These are phyloP conservation scores for Candida chauliodis DNA, from an alignment of 805 yeast genomes.

Conservation along the genomic window DNA sequence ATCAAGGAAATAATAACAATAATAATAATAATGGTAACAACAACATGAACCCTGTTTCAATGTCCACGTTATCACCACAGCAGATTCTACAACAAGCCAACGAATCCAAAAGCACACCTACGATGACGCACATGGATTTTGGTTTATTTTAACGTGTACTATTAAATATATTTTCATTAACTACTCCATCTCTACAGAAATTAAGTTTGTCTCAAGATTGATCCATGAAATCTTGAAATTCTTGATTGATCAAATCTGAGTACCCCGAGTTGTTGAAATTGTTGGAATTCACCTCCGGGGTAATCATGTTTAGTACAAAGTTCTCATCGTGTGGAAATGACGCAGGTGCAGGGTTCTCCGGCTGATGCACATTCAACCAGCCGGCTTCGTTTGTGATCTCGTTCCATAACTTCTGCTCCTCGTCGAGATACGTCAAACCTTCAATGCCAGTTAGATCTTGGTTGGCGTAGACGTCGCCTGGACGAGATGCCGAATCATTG, in stretches of 20 bases:
- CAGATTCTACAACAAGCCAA: constrained; percentile 33
- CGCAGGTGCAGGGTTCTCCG: constrained; percentile 10
- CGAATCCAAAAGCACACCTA: constrained; percentile 6
- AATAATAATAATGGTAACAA: constrained; percentile 8
- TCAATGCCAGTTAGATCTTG: constrained; percentile 41
- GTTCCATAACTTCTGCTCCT: constrained; percentile 62
- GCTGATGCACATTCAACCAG: constrained; percentile 48
- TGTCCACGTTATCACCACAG: constrained; percentile 34
- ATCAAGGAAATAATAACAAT: constrained; percentile 10
- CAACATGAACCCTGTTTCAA: constrained; percentile 4
- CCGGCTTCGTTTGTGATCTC: constrained; percentile 74
- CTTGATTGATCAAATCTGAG: constrained; percentile 36
- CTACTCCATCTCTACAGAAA: background rate
- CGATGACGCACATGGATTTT: constrained; percentile 6
- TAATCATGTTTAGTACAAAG: constrained; percentile 1
- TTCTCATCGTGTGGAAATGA: constrained; percentile 4
- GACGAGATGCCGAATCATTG: background rate
- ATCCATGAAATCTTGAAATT: constrained; percentile 29
- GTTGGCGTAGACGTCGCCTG: constrained; percentile 31
- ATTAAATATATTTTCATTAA: constrained; percentile 2
- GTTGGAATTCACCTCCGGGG: background rate
- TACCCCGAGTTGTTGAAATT: constrained; percentile 22
- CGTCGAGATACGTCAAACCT: constrained; percentile 38
- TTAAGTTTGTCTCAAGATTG: constrained; percentile 5
- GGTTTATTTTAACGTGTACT: constrained; percentile 2